Percentiles rank a stretch among this genome's conserved stretches.
Conservation (phyloP, 2,329 filamentous ascomycete genomes). For the Cadophora luteo-olivacea region DNA sequence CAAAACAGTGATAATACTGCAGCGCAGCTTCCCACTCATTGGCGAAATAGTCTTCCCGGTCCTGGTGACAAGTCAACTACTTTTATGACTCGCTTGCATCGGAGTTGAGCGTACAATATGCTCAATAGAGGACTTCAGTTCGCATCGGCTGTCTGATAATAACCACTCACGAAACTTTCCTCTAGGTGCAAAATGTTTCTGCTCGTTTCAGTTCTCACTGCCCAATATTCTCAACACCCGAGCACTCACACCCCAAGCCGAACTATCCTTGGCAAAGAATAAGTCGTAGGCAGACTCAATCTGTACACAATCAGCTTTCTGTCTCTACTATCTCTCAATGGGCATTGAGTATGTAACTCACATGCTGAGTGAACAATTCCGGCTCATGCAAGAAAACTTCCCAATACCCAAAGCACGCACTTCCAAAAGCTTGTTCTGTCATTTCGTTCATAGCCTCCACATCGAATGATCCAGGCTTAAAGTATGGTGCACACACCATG, state of each 20-base stretch:
- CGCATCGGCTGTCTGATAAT: background rate
- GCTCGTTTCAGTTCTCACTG: background rate
- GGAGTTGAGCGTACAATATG: background rate
- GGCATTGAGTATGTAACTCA: background rate
- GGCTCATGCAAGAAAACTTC: constrained; percentile 8
- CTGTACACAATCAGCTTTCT: background rate
- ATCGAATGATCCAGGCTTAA: constrained; percentile 9
- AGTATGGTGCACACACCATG: background rate
- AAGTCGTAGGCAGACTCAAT: background rate
- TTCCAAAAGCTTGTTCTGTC: background rate
- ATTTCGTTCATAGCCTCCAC: background rate
- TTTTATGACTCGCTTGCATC: background rate
- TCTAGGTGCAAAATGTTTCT: background rate
- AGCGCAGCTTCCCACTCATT: background rate
- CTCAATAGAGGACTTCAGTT: background rate
- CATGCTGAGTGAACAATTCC: constrained; percentile 5
- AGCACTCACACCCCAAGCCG: constrained; percentile 7
- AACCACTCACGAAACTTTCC: background rate
- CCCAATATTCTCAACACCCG: background rate
- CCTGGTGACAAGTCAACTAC: background rate
- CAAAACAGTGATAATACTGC: background rate
- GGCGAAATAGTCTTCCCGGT: constrained; percentile 8
- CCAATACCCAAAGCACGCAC: constrained; percentile 7
- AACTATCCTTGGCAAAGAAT: constrained; percentile 5
- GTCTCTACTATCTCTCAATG: background rate